Conservation (phyloP, 2,329 filamentous ascomycete genomes). For the Colletotrichum sojae region DNA sequence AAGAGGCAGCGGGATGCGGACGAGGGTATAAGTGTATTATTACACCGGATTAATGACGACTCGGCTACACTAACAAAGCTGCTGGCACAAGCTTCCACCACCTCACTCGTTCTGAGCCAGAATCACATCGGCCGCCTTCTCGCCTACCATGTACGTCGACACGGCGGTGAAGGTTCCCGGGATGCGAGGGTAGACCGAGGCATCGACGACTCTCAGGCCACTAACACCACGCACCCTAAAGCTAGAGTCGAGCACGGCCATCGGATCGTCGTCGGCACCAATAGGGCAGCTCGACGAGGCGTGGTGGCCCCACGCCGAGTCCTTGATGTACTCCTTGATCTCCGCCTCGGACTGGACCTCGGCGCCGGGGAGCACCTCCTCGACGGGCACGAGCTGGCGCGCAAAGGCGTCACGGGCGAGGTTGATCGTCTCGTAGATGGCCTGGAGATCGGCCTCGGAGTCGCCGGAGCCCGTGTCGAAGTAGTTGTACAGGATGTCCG, state of each 20-base stretch:
- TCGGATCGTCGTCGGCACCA: constrained; percentile 48
- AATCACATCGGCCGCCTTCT: constrained; percentile 52
- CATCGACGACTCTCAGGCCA: constrained; percentile 62
- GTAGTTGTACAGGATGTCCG: constrained; percentile 74
- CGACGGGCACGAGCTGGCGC: constrained; percentile 43
- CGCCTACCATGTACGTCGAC: constrained; percentile 50
- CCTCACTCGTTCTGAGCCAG: constrained; percentile 34
- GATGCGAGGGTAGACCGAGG: constrained; percentile 58
- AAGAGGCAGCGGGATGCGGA: too few relatives aligned
- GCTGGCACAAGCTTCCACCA: background rate
- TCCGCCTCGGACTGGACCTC: constrained; percentile 40
- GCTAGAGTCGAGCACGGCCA: constrained; percentile 63
- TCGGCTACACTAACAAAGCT: too few relatives aligned
- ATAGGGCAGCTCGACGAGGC: constrained; percentile 52
- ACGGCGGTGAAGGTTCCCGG: constrained; percentile 52
- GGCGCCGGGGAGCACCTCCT: constrained; percentile 42
- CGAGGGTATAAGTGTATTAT: too few relatives aligned
- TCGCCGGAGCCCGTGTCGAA: constrained; percentile 67
- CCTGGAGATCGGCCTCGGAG: constrained; percentile 63
- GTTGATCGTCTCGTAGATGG: constrained; percentile 68
- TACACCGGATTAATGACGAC: too few relatives aligned
- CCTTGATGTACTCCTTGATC: constrained; percentile 46
- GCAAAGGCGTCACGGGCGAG: constrained; percentile 62
- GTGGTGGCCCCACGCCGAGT: constrained; percentile 52
- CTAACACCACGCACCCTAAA: constrained; percentile 62